Percentiles rank a stretch among this genome's conserved stretches.
These are phyloP conservation scores for Corymbia calophylla DNA, from an alignment of 441 rosid species.

Conservation along the genomic window DNA sequence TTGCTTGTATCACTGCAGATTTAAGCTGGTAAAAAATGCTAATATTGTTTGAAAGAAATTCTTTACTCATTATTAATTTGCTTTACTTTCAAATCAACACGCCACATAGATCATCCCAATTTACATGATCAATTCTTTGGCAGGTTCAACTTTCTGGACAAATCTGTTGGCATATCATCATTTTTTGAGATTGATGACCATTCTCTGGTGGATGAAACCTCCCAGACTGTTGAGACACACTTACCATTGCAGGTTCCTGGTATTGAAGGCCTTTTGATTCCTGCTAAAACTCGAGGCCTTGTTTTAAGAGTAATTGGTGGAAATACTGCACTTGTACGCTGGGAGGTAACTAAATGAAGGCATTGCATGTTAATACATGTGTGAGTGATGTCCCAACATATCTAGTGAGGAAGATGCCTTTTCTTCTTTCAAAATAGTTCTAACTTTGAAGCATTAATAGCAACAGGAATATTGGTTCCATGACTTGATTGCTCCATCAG, in stretches of 20 bases:
- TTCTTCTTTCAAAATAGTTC: neutral
- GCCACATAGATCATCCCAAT: neutral
- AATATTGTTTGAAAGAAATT: neutral
- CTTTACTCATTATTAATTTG: neutral
- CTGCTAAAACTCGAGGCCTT: conserved; percentile 69
- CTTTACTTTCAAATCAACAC: neutral
- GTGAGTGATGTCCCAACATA: neutral
- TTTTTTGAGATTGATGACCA: conserved; percentile 59
- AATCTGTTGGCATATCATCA: conserved; percentile 81
- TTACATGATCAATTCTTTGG: conserved; percentile 1
- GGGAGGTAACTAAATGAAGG: conserved; percentile 68
- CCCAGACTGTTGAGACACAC: conserved; percentile 68
- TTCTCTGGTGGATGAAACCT: conserved; percentile 40
- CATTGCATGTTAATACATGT: conserved; percentile 14
- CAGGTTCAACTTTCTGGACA: conserved; percentile 92
- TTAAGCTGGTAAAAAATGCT: neutral
- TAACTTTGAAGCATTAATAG: neutral
- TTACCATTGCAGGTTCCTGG: conserved; percentile 66
- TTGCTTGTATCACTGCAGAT: neutral
- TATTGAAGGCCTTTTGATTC: conserved; percentile 74
- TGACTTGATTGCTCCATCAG: neutral
- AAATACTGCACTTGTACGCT: conserved; percentile 79
- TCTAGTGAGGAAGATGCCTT: neutral
- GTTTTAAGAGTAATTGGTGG: conserved; percentile 55
- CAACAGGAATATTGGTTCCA: neutral